Conservation (phyloP, 495 filamentous ascomycete species). For the Talaromyces liani region DNA sequence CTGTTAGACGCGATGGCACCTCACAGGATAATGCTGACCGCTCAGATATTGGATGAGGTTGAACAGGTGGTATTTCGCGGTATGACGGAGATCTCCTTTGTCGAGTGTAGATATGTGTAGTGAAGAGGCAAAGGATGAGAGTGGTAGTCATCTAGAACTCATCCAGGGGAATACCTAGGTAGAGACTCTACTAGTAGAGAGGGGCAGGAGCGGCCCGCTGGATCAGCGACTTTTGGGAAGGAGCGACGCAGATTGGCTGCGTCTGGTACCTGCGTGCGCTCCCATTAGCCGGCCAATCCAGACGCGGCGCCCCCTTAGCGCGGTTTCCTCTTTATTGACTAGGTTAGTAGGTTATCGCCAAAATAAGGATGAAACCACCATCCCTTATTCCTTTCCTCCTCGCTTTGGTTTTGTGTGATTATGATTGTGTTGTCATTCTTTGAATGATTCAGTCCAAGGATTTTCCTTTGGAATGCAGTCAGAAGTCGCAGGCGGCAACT, state of each 20-base stretch:
- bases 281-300: not conserved
- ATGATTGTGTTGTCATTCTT: not conserved
- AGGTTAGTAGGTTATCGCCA: not conserved
- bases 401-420: not conserved
- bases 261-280: not conserved
- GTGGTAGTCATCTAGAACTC: not conserved
- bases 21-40: not conserved
- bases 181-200: too few species aligned
- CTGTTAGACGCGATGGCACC: not conserved
- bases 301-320: not conserved
- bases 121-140: not conserved
- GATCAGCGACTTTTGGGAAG: not conserved
- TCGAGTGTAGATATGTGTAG: too few species aligned
- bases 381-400: not conserved
- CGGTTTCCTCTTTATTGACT: constrained; percentile 2
- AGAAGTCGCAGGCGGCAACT: constrained; percentile 8
- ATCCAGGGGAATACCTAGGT: not conserved
- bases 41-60: not conserved
- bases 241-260: not conserved
- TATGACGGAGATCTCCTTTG: not conserved
- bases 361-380: constrained; percentile 1
- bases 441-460: not conserved
- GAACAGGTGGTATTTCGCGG: not conserved
- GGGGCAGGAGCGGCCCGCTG: not conserved
- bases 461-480: not conserved